phyloP scores from a whole-genome alignment of 345 rosid species.

The Nasturtium officinale region DNA sequence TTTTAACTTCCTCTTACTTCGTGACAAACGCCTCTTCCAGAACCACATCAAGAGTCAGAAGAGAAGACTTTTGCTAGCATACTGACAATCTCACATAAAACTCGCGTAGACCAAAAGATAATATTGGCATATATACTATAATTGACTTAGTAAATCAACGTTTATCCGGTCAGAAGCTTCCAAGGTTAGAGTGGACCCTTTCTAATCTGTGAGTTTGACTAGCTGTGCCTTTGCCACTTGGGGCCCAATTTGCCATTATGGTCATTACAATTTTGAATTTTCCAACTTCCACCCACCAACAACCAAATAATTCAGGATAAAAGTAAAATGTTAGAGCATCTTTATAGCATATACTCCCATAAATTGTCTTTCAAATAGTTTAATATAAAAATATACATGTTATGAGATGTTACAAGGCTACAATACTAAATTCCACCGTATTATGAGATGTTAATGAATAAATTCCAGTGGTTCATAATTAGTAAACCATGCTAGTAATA shows the following conservation, averaged over 20 bases:
- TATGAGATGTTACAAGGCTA: too few species aligned
- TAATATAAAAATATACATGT: too few species aligned
- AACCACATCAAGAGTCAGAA: not conserved
- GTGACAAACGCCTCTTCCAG: constrained; percentile 10
- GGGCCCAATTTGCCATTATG: constrained; percentile 24
- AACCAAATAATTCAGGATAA: not conserved
- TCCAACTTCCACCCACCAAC: constrained; percentile 13
- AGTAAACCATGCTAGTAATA: constrained; percentile 4
- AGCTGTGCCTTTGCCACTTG: constrained; percentile 15
- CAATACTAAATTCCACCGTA: constrained; percentile 3
- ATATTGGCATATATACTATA: constrained; percentile 2
- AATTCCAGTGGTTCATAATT: constrained; percentile 7
- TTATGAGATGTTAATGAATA: not conserved
- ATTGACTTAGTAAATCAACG: constrained; percentile 36
- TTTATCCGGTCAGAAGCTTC: constrained; percentile 22
- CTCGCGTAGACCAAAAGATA: not conserved
- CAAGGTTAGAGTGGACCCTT: constrained; percentile 21
- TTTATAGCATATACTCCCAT: too few species aligned
- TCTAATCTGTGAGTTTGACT: constrained; percentile 24
- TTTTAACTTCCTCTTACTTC: constrained; percentile 12
- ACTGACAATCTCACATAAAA: constrained; percentile 20
- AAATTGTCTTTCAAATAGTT: too few species aligned
- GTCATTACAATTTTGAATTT: constrained; percentile 11
- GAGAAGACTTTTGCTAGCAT: constrained; percentile 25
- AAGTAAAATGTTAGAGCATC: constrained; percentile 3